Evolutionary conservation across 2,329 filamentous ascomycete species (phyloP).

Genomic region (Cercospora brassicicola): DNA sequence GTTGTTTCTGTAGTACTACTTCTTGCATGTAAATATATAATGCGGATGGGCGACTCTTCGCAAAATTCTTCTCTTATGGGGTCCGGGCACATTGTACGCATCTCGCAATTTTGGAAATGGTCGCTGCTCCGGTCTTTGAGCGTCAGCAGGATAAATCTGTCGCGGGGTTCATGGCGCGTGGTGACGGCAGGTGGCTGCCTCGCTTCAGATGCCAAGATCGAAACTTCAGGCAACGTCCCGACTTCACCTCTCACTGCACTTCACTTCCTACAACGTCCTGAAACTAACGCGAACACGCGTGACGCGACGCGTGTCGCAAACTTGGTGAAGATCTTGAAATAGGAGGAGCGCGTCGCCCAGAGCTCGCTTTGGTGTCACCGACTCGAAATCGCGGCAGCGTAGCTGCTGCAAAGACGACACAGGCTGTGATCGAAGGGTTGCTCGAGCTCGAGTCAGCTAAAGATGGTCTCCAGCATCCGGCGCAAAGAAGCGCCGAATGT

Average conservation of each 20-base stretch:
- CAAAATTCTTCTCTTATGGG: too few relatives aligned
- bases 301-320: background rate
- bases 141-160: too few relatives aligned
- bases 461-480: slow-evolving; percentile 1
- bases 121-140: too few relatives aligned
- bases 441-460: background rate
- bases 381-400: background rate
- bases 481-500: background rate
- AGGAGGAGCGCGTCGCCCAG: background rate
- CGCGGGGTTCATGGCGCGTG: too few relatives aligned
- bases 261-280: background rate
- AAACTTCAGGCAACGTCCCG: background rate
- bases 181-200: too few relatives aligned
- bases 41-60: background rate
- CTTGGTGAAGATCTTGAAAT: background rate
- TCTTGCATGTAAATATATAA: background rate
- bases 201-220: too few relatives aligned
- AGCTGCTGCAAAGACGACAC: background rate
- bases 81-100: too few relatives aligned
- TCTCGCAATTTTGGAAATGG: too few relatives aligned
- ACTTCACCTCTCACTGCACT: background rate
- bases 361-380: background rate
- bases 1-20: background rate
- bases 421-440: too few relatives aligned
- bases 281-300: background rate